phyloP scores from a whole-genome alignment of 495 filamentous ascomycete species.

The Apodospora peruviana region DNA sequence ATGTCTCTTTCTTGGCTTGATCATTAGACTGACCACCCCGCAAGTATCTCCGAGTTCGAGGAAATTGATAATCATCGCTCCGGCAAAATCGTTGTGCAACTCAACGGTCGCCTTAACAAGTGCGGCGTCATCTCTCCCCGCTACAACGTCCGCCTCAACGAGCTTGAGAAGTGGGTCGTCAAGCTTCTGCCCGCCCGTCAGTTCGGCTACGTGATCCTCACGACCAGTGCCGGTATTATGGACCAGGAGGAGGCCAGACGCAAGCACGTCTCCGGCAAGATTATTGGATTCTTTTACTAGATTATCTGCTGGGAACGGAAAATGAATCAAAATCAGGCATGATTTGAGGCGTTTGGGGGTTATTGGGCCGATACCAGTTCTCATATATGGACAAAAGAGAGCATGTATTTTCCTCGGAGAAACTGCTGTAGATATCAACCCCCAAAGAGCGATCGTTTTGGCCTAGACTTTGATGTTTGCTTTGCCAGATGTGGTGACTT shows the following conservation, averaged over 20 bases:
- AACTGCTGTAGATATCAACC: background rate
- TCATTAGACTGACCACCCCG: no score
- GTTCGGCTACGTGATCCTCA: conserved; percentile 98
- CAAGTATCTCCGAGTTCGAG: conserved; percentile 99
- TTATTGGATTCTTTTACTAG: conserved; percentile 96
- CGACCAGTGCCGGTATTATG: conserved; percentile 98
- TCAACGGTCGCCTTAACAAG: conserved; percentile 97
- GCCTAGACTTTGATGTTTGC: no score
- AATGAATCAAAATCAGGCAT: no score
- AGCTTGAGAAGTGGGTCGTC: conserved; percentile 98
- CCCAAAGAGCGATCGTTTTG: no score
- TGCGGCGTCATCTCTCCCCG: conserved; percentile 96
- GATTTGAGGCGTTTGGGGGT: background rate
- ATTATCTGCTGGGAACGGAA: no score
- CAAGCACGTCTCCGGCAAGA: conserved; percentile 96
- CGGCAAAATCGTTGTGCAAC: conserved; percentile 96
- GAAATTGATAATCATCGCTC: conserved; percentile 98
- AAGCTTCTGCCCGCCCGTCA: conserved; percentile 98
- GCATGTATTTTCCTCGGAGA: conserved; percentile 1
- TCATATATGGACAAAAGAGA: background rate
- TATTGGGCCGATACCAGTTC: background rate
- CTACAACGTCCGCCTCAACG: conserved; percentile 95
- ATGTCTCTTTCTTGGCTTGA: no score
- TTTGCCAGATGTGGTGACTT: no score
- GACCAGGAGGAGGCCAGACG: conserved; percentile 98